A percentile compares a stretch with the other conserved stretches of the same genome.
phyloP scores from a whole-genome alignment of 2,329 filamentous ascomycete species.

The Fusarium sp. region DNA sequence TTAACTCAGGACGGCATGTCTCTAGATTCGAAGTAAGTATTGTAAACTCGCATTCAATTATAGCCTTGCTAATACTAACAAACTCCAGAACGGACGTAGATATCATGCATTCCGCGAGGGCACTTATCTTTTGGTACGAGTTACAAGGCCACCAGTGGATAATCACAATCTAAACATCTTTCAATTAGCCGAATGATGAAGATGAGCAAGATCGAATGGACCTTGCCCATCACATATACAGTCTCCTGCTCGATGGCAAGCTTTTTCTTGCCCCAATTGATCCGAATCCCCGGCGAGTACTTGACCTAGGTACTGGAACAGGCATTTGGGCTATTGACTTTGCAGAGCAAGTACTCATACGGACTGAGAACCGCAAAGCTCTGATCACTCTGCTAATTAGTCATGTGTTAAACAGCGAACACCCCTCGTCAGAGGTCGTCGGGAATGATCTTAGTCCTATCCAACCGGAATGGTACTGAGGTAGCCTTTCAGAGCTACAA shows the following conservation, averaged over 20 bases:
- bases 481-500: accelerated
- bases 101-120: constrained; percentile 39
- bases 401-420: constrained; percentile 3
- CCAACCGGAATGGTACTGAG: constrained; percentile 26
- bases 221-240: constrained; percentile 35
- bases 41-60: too few species aligned
- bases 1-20: not conserved
- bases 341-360: constrained; percentile 19
- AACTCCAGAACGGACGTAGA: constrained; percentile 22
- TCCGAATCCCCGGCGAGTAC: constrained; percentile 13
- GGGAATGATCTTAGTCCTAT: constrained; percentile 38
- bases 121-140: constrained; percentile 19
- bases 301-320: constrained; percentile 37
- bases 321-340: constrained; percentile 39
- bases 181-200: constrained; percentile 32
- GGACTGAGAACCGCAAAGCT: accelerated
- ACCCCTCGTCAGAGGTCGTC: constrained; percentile 25
- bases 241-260: constrained; percentile 27
- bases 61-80: not conserved
- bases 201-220: constrained; percentile 36
- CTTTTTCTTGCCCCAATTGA: constrained; percentile 29
- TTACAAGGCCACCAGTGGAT: accelerated
- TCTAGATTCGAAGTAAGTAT: constrained; percentile 27
- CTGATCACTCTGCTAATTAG: too few species aligned
- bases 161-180: not conserved